These are phyloP conservation scores for Boletus patriciae DNA, from an alignment of 768 basidiomycete genomes.

Conservation along the genomic window DNA sequence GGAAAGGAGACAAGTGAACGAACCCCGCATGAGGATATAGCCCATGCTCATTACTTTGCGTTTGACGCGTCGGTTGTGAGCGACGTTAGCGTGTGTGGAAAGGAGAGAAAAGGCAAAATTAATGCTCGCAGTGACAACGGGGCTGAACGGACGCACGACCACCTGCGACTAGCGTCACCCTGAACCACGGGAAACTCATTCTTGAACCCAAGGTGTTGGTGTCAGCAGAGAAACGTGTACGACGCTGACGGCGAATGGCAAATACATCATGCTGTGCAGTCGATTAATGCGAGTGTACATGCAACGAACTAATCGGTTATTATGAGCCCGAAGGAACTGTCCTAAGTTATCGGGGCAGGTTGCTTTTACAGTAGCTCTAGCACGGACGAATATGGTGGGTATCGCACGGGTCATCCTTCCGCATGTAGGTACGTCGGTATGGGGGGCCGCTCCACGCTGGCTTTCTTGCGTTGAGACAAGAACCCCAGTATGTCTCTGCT, in stretches of 20 bases:
- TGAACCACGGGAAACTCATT: slow-evolving; percentile 60
- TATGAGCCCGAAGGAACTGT: slow-evolving; percentile 1
- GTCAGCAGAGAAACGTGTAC: not conserved
- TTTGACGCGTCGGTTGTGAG: slow-evolving; percentile 3
- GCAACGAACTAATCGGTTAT: slow-evolving; percentile 11
- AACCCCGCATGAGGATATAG: slow-evolving; percentile 62
- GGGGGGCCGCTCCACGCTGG: slow-evolving; percentile 20
- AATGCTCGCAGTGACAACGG: slow-evolving; percentile 1
- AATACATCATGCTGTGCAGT: slow-evolving; percentile 14
- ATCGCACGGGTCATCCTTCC: slow-evolving; percentile 21
- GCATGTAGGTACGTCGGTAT: slow-evolving; percentile 24
- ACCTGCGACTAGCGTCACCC: slow-evolving; percentile 46
- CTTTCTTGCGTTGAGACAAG: slow-evolving; percentile 29
- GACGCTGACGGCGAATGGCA: not conserved
- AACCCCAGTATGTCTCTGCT: slow-evolving; percentile 41
- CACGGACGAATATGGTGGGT: not conserved
- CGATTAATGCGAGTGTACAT: slow-evolving; percentile 14
- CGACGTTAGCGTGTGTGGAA: not conserved
- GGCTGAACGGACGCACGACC: slow-evolving; percentile 43
- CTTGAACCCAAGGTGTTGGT: slow-evolving; percentile 1
- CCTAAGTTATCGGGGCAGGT: slow-evolving; percentile 6
- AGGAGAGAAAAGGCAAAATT: slow-evolving; percentile 1
- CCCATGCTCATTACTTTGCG: slow-evolving; percentile 54
- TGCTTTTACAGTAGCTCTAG: slow-evolving; percentile 14
- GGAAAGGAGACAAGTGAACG: slow-evolving; percentile 20